phyloP scores from a whole-genome alignment of 2,329 filamentous ascomycete species.

The Ramularia endophylla region DNA sequence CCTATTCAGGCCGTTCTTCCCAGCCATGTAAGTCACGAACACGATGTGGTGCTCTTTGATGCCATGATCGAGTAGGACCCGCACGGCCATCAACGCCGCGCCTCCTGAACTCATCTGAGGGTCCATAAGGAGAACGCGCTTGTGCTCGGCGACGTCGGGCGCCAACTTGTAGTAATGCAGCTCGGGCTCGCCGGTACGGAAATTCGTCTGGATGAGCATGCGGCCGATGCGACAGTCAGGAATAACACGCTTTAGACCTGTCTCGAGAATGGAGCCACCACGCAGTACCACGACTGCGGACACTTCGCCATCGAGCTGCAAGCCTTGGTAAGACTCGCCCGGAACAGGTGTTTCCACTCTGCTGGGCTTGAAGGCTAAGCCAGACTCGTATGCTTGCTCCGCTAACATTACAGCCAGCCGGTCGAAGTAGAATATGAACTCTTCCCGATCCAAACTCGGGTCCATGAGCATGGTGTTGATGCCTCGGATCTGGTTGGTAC shows the following conservation, averaged over 20 bases:
- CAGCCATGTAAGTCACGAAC: constrained; percentile 87
- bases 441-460: constrained; percentile 70
- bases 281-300: constrained; percentile 85
- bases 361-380: constrained; percentile 60
- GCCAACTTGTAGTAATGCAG: constrained; percentile 83
- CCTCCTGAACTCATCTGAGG: constrained; percentile 93
- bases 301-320: constrained; percentile 63
- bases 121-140: constrained; percentile 80
- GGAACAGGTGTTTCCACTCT: constrained; percentile 63
- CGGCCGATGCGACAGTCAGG: constrained; percentile 88
- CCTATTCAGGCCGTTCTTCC: constrained; percentile 74
- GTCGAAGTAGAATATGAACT: constrained; percentile 98
- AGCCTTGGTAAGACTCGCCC: constrained; percentile 62
- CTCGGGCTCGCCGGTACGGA: constrained; percentile 81
- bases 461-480: constrained; percentile 91
- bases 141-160: constrained; percentile 64
- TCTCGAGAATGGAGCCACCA: constrained; percentile 82
- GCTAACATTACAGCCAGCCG: constrained; percentile 77
- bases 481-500: constrained; percentile 73
- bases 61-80: constrained; percentile 91
- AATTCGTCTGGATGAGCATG: constrained; percentile 78
- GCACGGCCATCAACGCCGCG: constrained; percentile 83
- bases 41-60: constrained; percentile 80
- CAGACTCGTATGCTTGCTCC: constrained; percentile 69
- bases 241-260: constrained; percentile 80